Conservation (phyloP, 257 asterid genomes). For the Gentiana dahurica region DNA sequence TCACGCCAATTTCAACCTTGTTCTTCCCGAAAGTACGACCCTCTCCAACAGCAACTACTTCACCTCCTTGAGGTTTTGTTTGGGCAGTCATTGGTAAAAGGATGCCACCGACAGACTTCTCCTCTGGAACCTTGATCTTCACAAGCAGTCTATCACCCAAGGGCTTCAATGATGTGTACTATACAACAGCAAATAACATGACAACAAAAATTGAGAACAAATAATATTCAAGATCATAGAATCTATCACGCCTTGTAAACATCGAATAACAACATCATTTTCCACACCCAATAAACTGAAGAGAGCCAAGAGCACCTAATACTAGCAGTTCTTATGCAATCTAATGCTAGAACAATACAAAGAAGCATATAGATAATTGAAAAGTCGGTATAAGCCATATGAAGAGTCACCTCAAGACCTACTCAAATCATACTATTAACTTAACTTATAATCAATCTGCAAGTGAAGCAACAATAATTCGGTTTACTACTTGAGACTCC, state of each 20-base stretch:
- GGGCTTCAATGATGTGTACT: slow-evolving; percentile 95
- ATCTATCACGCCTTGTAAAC: neutral
- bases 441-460: too few species aligned
- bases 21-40: slow-evolving; percentile 74
- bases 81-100: slow-evolving; percentile 70
- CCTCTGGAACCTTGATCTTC: slow-evolving; percentile 70
- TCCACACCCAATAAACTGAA: too few species aligned
- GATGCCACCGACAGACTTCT: slow-evolving; percentile 86
- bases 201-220: neutral
- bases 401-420: too few species aligned
- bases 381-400: too few species aligned
- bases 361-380: too few species aligned
- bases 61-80: slow-evolving; percentile 72
- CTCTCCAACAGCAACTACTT: slow-evolving; percentile 92
- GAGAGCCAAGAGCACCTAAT: too few species aligned
- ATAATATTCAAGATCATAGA: neutral
- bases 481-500: too few species aligned
- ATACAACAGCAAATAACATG: slow-evolving; percentile 10
- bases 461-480: too few species aligned
- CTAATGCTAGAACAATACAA: too few species aligned
- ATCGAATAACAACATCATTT: too few species aligned
- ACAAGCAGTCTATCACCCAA: slow-evolving; percentile 90
- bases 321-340: too few species aligned
- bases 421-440: too few species aligned
- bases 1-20: slow-evolving; percentile 62